Conservation (phyloP, 192 early-diverging fungal genomes). For the Coemansia sp. region DNA sequence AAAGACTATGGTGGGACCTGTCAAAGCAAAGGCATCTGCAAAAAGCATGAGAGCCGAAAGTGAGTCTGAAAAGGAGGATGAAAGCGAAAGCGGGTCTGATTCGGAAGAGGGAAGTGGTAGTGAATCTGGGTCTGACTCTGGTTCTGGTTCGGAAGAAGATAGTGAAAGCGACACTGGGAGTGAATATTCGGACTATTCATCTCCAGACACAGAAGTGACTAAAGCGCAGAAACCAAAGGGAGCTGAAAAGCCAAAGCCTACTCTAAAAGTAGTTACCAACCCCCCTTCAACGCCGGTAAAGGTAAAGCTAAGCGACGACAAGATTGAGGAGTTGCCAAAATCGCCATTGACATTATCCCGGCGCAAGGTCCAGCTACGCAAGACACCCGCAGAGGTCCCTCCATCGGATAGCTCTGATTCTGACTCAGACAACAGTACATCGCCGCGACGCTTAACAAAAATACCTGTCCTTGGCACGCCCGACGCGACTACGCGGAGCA, state of each 20-base stretch:
- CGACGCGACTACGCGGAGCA: constrained; percentile 2
- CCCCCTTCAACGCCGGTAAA: constrained; percentile 1
- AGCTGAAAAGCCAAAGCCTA: neutral
- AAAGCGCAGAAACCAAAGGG: neutral
- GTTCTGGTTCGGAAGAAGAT: neutral
- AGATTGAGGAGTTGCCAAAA: neutral
- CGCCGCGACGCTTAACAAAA: constrained; percentile 16
- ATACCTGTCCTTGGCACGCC: constrained; percentile 36
- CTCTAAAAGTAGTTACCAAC: neutral
- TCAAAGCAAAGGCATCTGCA: neutral
- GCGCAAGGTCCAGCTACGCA: constrained; percentile 32
- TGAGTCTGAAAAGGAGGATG: neutral
- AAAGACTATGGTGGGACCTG: neutral
- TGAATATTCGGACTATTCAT: too few relatives aligned
- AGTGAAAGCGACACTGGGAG: neutral
- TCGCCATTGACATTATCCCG: constrained; percentile 2
- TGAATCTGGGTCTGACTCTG: neutral
- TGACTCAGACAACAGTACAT: constrained; percentile 12
- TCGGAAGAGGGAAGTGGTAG: neutral
- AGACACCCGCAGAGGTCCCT: neutral
- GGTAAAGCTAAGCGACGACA: neutral
- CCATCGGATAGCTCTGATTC: constrained; percentile 20
- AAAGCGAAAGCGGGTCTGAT: constrained; percentile 7
- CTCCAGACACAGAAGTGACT: neutral
- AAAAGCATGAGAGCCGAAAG: neutral